These are phyloP conservation scores for Colletotrichum sojae DNA, from an alignment of 2,329 filamentous ascomycete genomes.

Conservation along the genomic window DNA sequence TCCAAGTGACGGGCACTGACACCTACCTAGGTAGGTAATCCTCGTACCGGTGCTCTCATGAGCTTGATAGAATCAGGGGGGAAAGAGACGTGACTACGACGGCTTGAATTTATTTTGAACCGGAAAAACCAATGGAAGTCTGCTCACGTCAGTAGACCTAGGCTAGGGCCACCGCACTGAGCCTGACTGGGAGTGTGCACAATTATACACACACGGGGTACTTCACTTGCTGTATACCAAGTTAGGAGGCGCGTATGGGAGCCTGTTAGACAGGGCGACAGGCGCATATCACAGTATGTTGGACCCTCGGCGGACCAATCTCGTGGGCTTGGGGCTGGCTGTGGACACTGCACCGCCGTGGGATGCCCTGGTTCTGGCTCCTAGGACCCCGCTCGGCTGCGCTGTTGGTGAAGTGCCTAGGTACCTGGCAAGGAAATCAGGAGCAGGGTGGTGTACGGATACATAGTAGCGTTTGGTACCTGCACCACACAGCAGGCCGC, in stretches of 20 bases:
- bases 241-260: constrained; percentile 8
- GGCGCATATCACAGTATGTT: neutral
- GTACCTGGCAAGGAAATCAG: neutral
- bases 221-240: constrained; percentile 6
- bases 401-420: neutral
- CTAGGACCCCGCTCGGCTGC: neutral
- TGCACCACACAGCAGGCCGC: too few relatives aligned
- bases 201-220: too few relatives aligned
- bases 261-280: constrained; percentile 9
- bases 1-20: neutral
- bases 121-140: too few relatives aligned
- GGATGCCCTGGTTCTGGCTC: constrained; percentile 11
- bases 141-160: too few relatives aligned
- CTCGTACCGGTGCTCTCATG: neutral
- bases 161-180: too few relatives aligned
- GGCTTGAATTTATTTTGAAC: too few relatives aligned
- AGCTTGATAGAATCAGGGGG: too few relatives aligned
- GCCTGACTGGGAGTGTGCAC: too few relatives aligned
- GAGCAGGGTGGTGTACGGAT: neutral
- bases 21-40: neutral
- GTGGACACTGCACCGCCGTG: constrained; percentile 17
- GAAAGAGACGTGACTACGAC: too few relatives aligned
- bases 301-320: constrained; percentile 22
- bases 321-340: constrained; percentile 14
- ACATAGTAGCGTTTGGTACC: neutral